phyloP scores from a whole-genome alignment of 495 filamentous ascomycete genomes.

The Parathielavia hyrcaniae region DNA sequence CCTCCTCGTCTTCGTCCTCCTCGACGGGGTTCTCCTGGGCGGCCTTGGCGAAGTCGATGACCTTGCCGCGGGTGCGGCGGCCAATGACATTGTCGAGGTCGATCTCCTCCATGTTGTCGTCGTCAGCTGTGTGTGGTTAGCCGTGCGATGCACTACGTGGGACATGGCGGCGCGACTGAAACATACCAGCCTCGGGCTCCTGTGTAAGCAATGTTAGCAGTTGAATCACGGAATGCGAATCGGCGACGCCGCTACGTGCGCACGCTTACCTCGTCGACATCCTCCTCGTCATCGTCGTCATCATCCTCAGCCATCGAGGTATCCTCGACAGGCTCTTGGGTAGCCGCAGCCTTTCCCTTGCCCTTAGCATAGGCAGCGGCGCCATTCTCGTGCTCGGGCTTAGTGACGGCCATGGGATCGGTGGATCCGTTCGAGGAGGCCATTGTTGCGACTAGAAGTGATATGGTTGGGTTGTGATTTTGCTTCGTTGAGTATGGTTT shows the following conservation, averaged over 20 bases:
- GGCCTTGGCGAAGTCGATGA: slow-evolving; percentile 79
- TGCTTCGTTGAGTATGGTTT: not conserved
- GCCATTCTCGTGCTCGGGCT: slow-evolving; percentile 27
- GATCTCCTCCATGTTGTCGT: slow-evolving; percentile 84
- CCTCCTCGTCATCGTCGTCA: slow-evolving; percentile 54
- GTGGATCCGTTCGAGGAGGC: slow-evolving; percentile 36
- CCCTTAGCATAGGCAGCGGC: slow-evolving; percentile 34
- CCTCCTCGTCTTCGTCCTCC: slow-evolving; percentile 75
- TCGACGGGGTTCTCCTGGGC: slow-evolving; percentile 60
- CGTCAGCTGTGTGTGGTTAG: slow-evolving; percentile 41
- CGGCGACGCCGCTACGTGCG: not conserved
- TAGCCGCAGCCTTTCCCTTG: slow-evolving; percentile 56
- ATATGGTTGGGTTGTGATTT: not conserved
- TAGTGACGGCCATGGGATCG: slow-evolving; percentile 24
- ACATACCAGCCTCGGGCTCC: slow-evolving; percentile 43
- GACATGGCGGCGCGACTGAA: not conserved
- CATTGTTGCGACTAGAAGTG: slow-evolving; percentile 29
- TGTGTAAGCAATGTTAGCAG: slow-evolving; percentile 25
- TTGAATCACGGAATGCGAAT: not conserved
- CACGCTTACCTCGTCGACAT: slow-evolving; percentile 54
- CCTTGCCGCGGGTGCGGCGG: slow-evolving; percentile 75
- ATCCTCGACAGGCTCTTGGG: slow-evolving; percentile 44
- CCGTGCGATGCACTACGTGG: not conserved
- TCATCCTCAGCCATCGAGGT: slow-evolving; percentile 63
- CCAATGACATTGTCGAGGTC: slow-evolving; percentile 85